Evolutionary conservation across 352 stramenopile species (phyloP).

Genomic region (Phytophthora crassamura): DNA sequence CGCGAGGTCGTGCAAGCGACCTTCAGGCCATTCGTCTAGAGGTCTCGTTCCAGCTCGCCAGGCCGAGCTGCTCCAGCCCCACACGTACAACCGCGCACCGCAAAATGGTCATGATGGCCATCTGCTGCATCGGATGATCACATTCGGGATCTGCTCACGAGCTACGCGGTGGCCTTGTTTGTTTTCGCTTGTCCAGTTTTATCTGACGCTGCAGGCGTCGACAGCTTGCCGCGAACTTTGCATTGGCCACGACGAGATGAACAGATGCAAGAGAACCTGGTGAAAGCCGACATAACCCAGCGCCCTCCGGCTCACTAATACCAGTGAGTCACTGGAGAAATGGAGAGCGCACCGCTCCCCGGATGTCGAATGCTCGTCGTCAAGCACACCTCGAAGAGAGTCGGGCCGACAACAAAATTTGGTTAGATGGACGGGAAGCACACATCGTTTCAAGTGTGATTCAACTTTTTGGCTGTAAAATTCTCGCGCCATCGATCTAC

Average conservation of each 20-base stretch:
- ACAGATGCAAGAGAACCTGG: not conserved
- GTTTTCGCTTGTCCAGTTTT: conserved; percentile 5
- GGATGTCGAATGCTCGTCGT: conserved; percentile 9
- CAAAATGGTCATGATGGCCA: conserved; percentile 17
- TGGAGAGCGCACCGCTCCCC: not conserved
- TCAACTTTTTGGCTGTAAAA: conserved; percentile 2
- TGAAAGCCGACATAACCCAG: conserved; percentile 15
- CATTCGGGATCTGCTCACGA: conserved; percentile 24
- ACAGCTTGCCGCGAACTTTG: conserved; percentile 6
- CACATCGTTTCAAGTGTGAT: not conserved
- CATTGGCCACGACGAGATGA: conserved; percentile 19
- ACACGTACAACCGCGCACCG: not conserved
- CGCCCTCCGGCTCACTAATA: not conserved
- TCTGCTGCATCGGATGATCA: conserved; percentile 15
- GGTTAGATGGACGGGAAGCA: not conserved
- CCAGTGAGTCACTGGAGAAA: conserved; percentile 24
- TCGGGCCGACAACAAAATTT: not conserved
- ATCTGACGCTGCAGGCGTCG: conserved; percentile 28
- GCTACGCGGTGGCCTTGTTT: conserved; percentile 26
- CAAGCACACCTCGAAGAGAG: conserved; percentile 8
- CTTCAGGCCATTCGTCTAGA: conserved; percentile 28
- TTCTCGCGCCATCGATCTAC: not conserved
- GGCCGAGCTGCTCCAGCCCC: conserved; percentile 12
- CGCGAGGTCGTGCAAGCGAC: not conserved
- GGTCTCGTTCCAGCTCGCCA: conserved; percentile 8